Conservation (phyloP, 306 rosid species). For the Myrica gale region DNA sequence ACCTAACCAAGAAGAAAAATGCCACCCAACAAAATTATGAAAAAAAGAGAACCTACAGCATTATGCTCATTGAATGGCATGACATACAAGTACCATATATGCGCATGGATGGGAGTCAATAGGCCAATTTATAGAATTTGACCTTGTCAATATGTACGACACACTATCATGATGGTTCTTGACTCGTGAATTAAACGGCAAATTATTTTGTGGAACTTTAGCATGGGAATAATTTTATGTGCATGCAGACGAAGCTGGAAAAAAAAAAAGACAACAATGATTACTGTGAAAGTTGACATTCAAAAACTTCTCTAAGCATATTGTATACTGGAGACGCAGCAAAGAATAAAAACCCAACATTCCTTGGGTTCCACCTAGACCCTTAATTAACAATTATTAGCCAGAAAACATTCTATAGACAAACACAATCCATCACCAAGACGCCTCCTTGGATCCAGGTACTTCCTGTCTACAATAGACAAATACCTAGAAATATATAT, state of each 20-base stretch:
- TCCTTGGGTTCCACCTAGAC: background rate
- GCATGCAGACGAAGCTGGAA: background rate
- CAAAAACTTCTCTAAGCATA: background rate
- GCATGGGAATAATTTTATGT: background rate
- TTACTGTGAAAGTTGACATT: background rate
- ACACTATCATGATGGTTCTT: background rate
- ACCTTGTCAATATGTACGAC: background rate
- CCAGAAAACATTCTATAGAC: background rate
- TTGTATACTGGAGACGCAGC: background rate
- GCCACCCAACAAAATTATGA: background rate
- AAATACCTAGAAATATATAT: background rate
- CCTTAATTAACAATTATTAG: background rate
- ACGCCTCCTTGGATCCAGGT: no score
- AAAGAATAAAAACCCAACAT: background rate
- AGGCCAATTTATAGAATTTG: background rate
- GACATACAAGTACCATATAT: background rate
- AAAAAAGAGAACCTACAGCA: background rate
- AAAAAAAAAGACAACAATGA: background rate
- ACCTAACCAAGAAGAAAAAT: background rate
- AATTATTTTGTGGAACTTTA: background rate
- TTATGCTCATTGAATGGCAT: background rate
- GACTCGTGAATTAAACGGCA: background rate
- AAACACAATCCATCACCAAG: no score
- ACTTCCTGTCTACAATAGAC: background rate
- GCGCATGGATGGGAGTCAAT: background rate